Conservation (phyloP, 495 filamentous ascomycete species). For the Penicillium ucsense region DNA sequence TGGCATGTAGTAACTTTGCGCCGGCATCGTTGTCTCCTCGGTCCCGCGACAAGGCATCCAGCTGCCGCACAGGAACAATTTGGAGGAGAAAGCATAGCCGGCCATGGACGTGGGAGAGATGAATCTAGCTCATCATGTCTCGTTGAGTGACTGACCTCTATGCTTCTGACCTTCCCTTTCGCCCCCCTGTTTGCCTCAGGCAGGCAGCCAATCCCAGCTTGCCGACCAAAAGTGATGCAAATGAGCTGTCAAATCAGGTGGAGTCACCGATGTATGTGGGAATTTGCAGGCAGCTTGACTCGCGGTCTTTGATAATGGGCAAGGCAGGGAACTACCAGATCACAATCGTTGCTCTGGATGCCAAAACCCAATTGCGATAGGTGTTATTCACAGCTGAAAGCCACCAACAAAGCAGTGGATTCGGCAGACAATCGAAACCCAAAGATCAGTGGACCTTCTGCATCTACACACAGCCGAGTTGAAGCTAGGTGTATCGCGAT, state of each 20-base stretch:
- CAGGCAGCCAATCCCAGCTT: slow-evolving; percentile 23
- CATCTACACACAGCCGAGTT: background rate
- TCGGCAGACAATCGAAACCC: too few species aligned
- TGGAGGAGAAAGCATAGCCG: too few species aligned
- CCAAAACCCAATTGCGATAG: too few species aligned
- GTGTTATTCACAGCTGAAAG: too few species aligned
- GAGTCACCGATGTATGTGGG: slow-evolving; percentile 15
- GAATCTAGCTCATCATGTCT: background rate
- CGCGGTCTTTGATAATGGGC: slow-evolving; percentile 7
- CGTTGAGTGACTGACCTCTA: slow-evolving; percentile 1
- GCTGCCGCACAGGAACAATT: too few species aligned
- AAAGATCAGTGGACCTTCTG: too few species aligned
- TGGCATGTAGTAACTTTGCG: background rate
- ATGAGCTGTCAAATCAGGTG: slow-evolving; percentile 23
- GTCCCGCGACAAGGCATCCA: background rate
- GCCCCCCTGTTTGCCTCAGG: slow-evolving; percentile 22
- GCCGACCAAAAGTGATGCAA: slow-evolving; percentile 21
- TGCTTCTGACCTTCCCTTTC: slow-evolving; percentile 3
- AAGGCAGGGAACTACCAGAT: background rate
- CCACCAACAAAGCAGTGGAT: too few species aligned
- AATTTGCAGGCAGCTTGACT: slow-evolving; percentile 17
- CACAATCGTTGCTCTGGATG: too few species aligned
- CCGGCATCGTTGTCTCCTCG: slow-evolving; percentile 1
- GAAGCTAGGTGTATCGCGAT: background rate
- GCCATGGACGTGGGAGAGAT: background rate